phyloP scores from a whole-genome alignment of 345 rosid genomes.

The Anacardium occidentale region DNA sequence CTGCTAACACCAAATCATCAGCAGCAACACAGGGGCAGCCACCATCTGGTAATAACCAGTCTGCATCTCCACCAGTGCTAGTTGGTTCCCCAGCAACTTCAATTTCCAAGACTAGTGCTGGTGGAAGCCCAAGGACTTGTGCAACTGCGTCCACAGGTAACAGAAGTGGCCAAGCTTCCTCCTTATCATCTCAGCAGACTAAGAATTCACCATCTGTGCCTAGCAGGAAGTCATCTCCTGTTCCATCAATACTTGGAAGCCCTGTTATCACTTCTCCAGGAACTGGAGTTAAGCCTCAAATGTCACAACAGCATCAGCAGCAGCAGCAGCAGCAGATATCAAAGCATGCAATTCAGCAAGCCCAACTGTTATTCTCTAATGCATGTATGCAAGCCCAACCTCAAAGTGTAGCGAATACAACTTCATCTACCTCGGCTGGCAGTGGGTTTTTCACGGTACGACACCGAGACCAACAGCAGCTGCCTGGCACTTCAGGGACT shows the following conservation, averaged over 20 bases:
- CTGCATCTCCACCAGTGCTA: slow-evolving; percentile 58
- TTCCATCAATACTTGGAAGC: slow-evolving; percentile 69
- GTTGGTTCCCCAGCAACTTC: slow-evolving; percentile 85
- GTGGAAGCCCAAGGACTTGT: slow-evolving; percentile 88
- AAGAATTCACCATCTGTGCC: slow-evolving; percentile 61
- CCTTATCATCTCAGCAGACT: slow-evolving; percentile 59
- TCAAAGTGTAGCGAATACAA: slow-evolving; percentile 43
- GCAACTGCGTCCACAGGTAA: slow-evolving; percentile 54
- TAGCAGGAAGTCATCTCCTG: slow-evolving; percentile 53
- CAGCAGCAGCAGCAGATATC: slow-evolving; percentile 48
- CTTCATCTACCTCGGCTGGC: slow-evolving; percentile 34
- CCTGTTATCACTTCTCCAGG: slow-evolving; percentile 47
- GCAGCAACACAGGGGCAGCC: slow-evolving; percentile 49
- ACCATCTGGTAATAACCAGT: slow-evolving; percentile 47
- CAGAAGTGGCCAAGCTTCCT: slow-evolving; percentile 67
- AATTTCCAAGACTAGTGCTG: slow-evolving; percentile 64
- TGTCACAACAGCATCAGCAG: slow-evolving; percentile 36
- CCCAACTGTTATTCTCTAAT: slow-evolving; percentile 55
- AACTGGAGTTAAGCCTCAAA: slow-evolving; percentile 56
- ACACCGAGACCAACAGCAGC: slow-evolving; percentile 57
- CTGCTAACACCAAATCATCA: slow-evolving; percentile 58
- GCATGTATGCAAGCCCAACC: slow-evolving; percentile 56
- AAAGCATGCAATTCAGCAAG: slow-evolving; percentile 59
- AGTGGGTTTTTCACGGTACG: slow-evolving; percentile 65
- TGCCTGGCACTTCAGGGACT: slow-evolving; percentile 37